Conservation (phyloP, 257 asterid genomes). For the Fraxinus pennsylvanica region DNA sequence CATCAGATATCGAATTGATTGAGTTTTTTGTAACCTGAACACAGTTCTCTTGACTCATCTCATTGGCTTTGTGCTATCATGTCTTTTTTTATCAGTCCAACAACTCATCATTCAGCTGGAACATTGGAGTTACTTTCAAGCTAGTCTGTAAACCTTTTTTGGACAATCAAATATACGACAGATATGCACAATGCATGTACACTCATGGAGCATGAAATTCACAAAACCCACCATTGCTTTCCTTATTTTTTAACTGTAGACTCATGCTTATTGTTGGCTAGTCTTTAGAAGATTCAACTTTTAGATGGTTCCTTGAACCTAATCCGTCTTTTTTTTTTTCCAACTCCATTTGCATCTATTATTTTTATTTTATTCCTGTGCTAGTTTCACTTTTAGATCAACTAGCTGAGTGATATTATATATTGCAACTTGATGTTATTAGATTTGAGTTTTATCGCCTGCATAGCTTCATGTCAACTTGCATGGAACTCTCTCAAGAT, state of each 20-base stretch:
- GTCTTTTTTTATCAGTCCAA: neutral
- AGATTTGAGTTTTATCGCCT: neutral
- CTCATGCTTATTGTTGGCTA: neutral
- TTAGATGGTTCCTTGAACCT: neutral
- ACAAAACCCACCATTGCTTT: neutral
- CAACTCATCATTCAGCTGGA: constrained; percentile 7
- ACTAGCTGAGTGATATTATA: neutral
- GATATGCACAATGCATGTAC: neutral
- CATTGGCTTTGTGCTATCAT: neutral
- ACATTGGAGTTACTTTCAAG: neutral
- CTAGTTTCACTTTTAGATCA: neutral
- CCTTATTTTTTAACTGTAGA: neutral
- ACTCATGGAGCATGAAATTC: neutral
- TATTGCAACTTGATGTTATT: constrained; percentile 1
- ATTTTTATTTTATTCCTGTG: neutral
- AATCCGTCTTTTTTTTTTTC: neutral
- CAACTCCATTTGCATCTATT: neutral
- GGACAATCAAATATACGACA: neutral
- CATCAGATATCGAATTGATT: neutral
- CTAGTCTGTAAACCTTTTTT: neutral
- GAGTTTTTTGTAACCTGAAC: neutral
- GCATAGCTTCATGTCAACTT: neutral
- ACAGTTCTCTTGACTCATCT: constrained; percentile 2
- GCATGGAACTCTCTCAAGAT: neutral
- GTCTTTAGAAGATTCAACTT: neutral